Conservation (phyloP, 352 stramenopile species). For the Phytophthora agathidicida region DNA sequence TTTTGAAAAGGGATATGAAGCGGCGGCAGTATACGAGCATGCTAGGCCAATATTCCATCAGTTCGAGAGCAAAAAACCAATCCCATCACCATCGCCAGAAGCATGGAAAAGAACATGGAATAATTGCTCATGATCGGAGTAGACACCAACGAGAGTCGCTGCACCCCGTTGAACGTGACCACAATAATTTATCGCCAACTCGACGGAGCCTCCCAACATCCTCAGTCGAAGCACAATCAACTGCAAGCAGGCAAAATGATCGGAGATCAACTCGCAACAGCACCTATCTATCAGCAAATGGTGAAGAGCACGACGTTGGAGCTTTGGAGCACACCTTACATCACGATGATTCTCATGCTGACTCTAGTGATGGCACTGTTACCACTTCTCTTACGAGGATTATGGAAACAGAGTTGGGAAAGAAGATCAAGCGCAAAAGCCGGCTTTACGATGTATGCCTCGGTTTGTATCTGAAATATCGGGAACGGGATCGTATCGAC, state of each 20-base stretch:
- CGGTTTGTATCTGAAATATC: conserved; percentile 58
- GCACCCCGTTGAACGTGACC: conserved; percentile 1
- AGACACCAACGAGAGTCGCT: conserved; percentile 13
- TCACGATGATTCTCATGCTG: conserved; percentile 6
- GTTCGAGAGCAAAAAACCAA: conserved; percentile 19
- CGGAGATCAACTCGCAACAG: conserved; percentile 1
- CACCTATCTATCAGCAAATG: conserved; percentile 4
- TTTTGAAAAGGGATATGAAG: conserved; percentile 59
- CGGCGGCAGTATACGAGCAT: conserved; percentile 46
- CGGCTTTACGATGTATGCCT: conserved; percentile 64
- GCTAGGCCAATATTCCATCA: conserved; percentile 26
- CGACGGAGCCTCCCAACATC: conserved; percentile 15
- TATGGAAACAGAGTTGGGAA: conserved; percentile 63
- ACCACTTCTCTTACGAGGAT: conserved; percentile 47
- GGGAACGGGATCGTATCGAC: conserved; percentile 52
- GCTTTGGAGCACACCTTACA: background rate
- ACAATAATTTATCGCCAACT: background rate
- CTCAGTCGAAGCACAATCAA: conserved; percentile 11
- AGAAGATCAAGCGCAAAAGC: conserved; percentile 66
- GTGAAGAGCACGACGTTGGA: conserved; percentile 1
- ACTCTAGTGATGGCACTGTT: conserved; percentile 7
- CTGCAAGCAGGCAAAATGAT: conserved; percentile 1
- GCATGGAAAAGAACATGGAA: conserved; percentile 5
- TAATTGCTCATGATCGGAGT: background rate
- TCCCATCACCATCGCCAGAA: conserved; percentile 16